Conservation (phyloP, 495 filamentous ascomycete species). For the Daldinia grandis region DNA sequence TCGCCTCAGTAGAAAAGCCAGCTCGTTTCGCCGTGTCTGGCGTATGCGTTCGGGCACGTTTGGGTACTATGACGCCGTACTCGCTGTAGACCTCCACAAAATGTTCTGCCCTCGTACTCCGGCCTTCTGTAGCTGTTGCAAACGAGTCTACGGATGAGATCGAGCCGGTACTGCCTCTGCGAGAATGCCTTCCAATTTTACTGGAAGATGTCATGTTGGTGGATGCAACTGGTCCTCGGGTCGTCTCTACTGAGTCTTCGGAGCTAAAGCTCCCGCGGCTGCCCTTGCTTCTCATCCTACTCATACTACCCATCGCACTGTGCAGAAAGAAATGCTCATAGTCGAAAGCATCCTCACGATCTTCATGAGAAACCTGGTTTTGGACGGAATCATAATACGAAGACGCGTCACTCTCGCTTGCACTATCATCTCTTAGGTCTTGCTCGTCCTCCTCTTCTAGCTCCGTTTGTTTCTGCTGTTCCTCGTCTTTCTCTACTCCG, state of each 20-base stretch:
- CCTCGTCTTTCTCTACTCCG: constrained; percentile 20
- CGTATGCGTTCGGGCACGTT: constrained; percentile 44
- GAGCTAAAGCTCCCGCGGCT: constrained; percentile 69
- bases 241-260: constrained; percentile 78
- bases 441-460: constrained; percentile 41
- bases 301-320: constrained; percentile 81
- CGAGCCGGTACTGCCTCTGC: constrained; percentile 71
- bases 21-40: constrained; percentile 44
- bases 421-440: constrained; percentile 43
- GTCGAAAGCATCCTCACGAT: constrained; percentile 96
- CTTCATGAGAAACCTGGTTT: constrained; percentile 75
- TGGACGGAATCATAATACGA: constrained; percentile 65
- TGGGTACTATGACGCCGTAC: constrained; percentile 36
- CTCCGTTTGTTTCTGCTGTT: constrained; percentile 5
- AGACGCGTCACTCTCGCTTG: constrained; percentile 62
- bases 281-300: constrained; percentile 54
- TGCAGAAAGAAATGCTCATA: constrained; percentile 96
- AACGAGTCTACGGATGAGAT: constrained; percentile 82
- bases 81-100: constrained; percentile 32
- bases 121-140: constrained; percentile 80
- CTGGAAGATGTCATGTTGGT: constrained; percentile 26
- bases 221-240: constrained; percentile 58
- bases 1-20: constrained; percentile 46
- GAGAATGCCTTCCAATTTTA: constrained; percentile 49
- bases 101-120: constrained; percentile 41